Percentiles rank a stretch among this genome's conserved stretches.
phyloP scores from a whole-genome alignment of 2,329 filamentous ascomycete genomes.

The Cladosporium sp. region DNA sequence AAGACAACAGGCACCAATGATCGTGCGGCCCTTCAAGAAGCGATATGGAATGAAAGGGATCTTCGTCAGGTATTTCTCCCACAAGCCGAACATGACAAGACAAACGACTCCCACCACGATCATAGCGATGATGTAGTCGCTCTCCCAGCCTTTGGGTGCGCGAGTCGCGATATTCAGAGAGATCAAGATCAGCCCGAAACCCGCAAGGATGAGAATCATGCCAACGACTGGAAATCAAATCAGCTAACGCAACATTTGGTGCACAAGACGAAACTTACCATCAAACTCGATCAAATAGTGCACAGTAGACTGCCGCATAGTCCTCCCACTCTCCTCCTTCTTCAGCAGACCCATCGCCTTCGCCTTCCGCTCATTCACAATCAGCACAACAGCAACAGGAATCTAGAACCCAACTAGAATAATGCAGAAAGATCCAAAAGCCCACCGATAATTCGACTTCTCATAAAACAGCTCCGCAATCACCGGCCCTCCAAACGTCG shows the following conservation, averaged over 20 bases:
- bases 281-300: slow-evolving; percentile 36
- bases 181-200: slow-evolving; percentile 65
- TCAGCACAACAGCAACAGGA: slow-evolving; percentile 28
- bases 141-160: slow-evolving; percentile 37
- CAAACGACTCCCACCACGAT: slow-evolving; percentile 34
- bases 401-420: slow-evolving; percentile 31
- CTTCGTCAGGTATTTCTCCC: slow-evolving; percentile 58
- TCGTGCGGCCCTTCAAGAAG: slow-evolving; percentile 52
- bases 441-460: slow-evolving; percentile 33
- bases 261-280: slow-evolving; percentile 20
- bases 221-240: slow-evolving; percentile 26
- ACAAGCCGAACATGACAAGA: slow-evolving; percentile 51
- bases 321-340: slow-evolving; percentile 24
- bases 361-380: slow-evolving; percentile 29
- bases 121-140: slow-evolving; percentile 42
- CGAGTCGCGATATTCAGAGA: slow-evolving; percentile 59
- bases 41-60: slow-evolving; percentile 59
- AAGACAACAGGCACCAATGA: slow-evolving; percentile 48
- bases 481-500: slow-evolving; percentile 32
- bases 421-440: slow-evolving; percentile 34
- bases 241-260: background rate
- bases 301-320: slow-evolving; percentile 24
- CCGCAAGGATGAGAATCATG: slow-evolving; percentile 38
- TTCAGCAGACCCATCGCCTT: slow-evolving; percentile 31
- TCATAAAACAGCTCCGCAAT: slow-evolving; percentile 29